Percentiles rank a stretch among this genome's conserved stretches.
phyloP scores from a whole-genome alignment of 306 rosid genomes.

The Pueraria montana region DNA sequence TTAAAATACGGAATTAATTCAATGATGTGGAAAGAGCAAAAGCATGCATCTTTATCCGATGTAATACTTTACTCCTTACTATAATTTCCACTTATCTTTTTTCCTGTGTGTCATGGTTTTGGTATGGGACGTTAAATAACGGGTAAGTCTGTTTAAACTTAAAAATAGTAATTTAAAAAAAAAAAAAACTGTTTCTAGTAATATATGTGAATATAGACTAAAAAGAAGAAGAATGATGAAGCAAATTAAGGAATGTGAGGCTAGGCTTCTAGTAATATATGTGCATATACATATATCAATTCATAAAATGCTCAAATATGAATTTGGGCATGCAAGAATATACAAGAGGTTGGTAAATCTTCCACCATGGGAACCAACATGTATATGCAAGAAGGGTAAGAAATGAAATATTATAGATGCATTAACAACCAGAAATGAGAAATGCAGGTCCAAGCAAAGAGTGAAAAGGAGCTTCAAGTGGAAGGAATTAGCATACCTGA shows the following conservation, averaged over 20 bases:
- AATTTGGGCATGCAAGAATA: not conserved
- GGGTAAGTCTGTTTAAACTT: too few species aligned
- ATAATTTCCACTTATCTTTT: not conserved
- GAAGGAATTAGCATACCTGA: conserved; percentile 50
- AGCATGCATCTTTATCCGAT: not conserved
- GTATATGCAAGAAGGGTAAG: not conserved
- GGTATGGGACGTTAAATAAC: not conserved
- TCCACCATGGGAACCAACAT: not conserved
- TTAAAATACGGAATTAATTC: not conserved
- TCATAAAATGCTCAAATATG: not conserved
- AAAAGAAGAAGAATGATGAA: not conserved
- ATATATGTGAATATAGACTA: too few species aligned
- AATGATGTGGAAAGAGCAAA: not conserved
- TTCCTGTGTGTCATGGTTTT: not conserved
- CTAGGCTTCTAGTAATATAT: too few species aligned
- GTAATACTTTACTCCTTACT: not conserved
- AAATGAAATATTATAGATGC: conserved; percentile 9
- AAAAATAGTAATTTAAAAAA: too few species aligned
- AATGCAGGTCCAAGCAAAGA: conserved; percentile 12
- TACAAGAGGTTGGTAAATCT: not conserved
- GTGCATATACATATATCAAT: too few species aligned
- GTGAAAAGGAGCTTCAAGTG: not conserved
- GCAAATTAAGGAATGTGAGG: not conserved
- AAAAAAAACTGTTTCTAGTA: too few species aligned
- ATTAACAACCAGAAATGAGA: not conserved